These are phyloP conservation scores for Aspergillus quadrilineatus DNA, from an alignment of 2,329 filamentous ascomycete species.

Conservation along the genomic window DNA sequence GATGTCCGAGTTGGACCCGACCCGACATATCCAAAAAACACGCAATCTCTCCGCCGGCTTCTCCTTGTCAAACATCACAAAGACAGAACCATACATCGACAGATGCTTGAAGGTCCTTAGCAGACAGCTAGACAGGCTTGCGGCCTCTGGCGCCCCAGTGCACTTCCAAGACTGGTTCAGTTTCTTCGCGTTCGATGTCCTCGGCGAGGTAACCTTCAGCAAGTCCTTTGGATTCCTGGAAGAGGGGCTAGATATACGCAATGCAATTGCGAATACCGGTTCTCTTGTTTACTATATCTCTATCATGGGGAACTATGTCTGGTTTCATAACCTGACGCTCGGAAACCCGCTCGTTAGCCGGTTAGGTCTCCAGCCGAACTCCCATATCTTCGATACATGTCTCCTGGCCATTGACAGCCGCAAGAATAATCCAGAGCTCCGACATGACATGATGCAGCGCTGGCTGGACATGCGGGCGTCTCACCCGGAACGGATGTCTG, in stretches of 20 bases:
- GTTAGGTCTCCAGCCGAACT: conserved; percentile 35
- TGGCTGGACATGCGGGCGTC: conserved; percentile 36
- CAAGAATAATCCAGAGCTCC: conserved; percentile 31
- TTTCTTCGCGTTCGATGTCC: conserved; percentile 38
- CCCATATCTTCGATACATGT: conserved; percentile 42
- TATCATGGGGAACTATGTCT: conserved; percentile 36
- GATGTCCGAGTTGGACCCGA: conserved; percentile 41
- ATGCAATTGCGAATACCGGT: conserved; percentile 37
- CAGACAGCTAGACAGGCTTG: conserved; percentile 28
- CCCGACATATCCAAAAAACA: conserved; percentile 34
- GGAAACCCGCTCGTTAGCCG: conserved; percentile 40
- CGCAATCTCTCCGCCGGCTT: conserved; percentile 33
- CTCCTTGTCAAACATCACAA: conserved; percentile 33
- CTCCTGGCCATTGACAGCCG: conserved; percentile 32
- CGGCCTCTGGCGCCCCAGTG: conserved; percentile 23
- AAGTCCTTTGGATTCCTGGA: conserved; percentile 38
- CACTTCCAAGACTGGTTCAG: conserved; percentile 45
- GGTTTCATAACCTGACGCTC: conserved; percentile 37
- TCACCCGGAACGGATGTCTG: conserved; percentile 35
- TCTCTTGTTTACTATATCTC: conserved; percentile 32
- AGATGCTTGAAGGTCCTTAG: conserved; percentile 30
- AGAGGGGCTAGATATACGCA: conserved; percentile 34
- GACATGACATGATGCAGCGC: conserved; percentile 39
- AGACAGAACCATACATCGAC: conserved; percentile 30
- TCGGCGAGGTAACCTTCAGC: conserved; percentile 40